These are phyloP conservation scores for Colletotrichum echinochloae DNA, from an alignment of 2,329 filamentous ascomycete genomes.

Conservation along the genomic window DNA sequence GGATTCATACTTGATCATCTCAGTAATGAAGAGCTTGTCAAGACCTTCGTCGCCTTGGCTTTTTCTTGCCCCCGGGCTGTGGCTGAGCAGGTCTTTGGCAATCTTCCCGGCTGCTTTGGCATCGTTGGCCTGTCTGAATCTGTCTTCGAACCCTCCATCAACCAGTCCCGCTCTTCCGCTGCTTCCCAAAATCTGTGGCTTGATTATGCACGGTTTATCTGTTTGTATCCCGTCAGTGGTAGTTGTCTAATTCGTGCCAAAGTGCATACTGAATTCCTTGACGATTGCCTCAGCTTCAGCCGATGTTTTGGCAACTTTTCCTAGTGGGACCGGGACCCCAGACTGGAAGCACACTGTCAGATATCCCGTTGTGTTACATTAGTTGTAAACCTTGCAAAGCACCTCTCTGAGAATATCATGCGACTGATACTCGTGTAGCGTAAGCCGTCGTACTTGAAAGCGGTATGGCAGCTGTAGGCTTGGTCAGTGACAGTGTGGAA, in stretches of 20 bases:
- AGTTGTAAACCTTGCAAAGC: not conserved
- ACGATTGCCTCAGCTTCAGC: constrained; percentile 43
- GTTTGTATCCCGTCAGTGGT: not conserved
- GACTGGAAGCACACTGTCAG: constrained; percentile 39
- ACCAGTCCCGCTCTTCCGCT: not conserved
- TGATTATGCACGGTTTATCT: constrained; percentile 46
- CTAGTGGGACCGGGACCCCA: constrained; percentile 45
- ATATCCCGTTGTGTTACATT: not conserved
- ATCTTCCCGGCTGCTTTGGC: constrained; percentile 40
- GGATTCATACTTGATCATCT: constrained; percentile 46
- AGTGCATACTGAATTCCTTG: constrained; percentile 44
- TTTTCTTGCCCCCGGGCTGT: constrained; percentile 8
- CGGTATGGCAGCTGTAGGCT: not conserved
- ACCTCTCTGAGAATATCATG: constrained; percentile 22
- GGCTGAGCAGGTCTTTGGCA: constrained; percentile 43
- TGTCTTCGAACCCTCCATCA: constrained; percentile 2
- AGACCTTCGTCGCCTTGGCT: not conserved
- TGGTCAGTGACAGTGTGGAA: not conserved
- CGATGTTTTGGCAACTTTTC: constrained; percentile 41
- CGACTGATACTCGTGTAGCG: constrained; percentile 10
- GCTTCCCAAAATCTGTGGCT: constrained; percentile 45
- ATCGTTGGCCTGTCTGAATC: constrained; percentile 30
- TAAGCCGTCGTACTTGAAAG: constrained; percentile 15
- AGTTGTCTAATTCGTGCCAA: fast-evolving
- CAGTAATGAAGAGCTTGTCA: constrained; percentile 52